These are phyloP conservation scores for Paraconiothyrium sp. DNA, from an alignment of 2,329 filamentous ascomycete genomes.

Conservation along the genomic window DNA sequence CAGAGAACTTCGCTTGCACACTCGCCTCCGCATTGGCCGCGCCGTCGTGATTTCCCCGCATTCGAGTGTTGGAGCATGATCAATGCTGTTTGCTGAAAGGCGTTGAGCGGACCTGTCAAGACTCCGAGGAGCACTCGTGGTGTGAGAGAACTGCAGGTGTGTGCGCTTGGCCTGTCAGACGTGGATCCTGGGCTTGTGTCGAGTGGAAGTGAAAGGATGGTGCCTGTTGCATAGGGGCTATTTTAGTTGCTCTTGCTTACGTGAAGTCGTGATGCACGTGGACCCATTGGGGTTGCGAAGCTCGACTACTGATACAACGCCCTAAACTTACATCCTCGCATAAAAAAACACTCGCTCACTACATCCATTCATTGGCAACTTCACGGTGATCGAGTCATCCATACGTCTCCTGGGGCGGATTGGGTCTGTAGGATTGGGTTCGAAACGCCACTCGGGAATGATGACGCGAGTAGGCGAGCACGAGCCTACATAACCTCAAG, in stretches of 20 bases:
- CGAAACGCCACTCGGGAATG: conserved; percentile 8
- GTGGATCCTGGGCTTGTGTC: neutral
- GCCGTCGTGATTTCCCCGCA: conserved; percentile 12
- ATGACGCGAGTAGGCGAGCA: conserved; percentile 1
- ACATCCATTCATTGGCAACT: neutral
- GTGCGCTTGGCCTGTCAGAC: neutral
- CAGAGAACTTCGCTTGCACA: conserved; percentile 1
- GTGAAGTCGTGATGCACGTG: neutral
- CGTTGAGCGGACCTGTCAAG: neutral
- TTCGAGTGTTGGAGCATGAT: conserved; percentile 11
- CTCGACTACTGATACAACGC: conserved; percentile 1
- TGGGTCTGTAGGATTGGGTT: conserved; percentile 8
- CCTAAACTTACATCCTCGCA: conserved; percentile 1
- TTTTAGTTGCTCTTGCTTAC: conserved; percentile 6
- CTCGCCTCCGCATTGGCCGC: neutral
- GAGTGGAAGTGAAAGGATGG: neutral
- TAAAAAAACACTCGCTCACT: neutral
- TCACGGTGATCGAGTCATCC: neutral
- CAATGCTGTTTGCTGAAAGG: neutral
- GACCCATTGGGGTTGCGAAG: neutral
- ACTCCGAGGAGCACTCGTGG: neutral
- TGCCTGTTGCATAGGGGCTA: neutral
- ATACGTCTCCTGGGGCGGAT: neutral
- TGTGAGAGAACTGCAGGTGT: neutral
- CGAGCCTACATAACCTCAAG: neutral